Base-by-base conservation (phyloP, 805 yeast species). In the Kluyveromyces dobzhanskii region DNA sequence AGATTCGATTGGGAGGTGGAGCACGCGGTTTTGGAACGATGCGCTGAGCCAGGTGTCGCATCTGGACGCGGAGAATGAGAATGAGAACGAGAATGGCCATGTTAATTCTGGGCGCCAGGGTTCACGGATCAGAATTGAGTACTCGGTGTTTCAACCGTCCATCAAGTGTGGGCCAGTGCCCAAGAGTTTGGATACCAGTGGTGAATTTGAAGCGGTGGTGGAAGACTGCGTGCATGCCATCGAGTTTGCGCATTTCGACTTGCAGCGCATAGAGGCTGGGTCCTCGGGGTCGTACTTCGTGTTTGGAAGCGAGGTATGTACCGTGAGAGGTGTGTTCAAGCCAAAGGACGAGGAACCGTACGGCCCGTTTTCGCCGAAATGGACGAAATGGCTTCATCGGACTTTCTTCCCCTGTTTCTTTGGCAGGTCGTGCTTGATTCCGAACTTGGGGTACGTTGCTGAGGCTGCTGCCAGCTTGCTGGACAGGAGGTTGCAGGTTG, bases 341-440 rank as follows among this genome's bases (percentile, higher is more conserved):
- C 88, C 88, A 4, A 80, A 79, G 51, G 86, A 80, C 56, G 88
- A 81, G 55, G 87, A 81, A 48, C 88, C 87, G 0, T 81, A 81
- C 51, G 88, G 87, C 0, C 85, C 86, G 1, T 51, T 81, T 38
- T 75, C 83, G 3, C 87, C 88, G 1, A 81, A 81, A 53, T 78
- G 87, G 86, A 73, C 83, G 1, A 81, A 81, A 57, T 81, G 88
- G 87, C 54, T 79, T 3, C 87, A 81, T 52, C 56, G 87, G 47
- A 81, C 80, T 19, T 68, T 81, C 44, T 81, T 81, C 41, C 88
- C 88, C 2, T 81, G 86, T 48, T 80, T 79, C 53, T 81, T 81
- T 59, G 87, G 88, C 4, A 56, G 88, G 38, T 71, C 80, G 24
- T 80, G 87, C 53, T 58, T 81, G 36, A 78, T 81, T 19, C 85